Base-by-base conservation (phyloP, 768 basidiomycete genomes). In the Hygrophorus pudorinus region DNA sequence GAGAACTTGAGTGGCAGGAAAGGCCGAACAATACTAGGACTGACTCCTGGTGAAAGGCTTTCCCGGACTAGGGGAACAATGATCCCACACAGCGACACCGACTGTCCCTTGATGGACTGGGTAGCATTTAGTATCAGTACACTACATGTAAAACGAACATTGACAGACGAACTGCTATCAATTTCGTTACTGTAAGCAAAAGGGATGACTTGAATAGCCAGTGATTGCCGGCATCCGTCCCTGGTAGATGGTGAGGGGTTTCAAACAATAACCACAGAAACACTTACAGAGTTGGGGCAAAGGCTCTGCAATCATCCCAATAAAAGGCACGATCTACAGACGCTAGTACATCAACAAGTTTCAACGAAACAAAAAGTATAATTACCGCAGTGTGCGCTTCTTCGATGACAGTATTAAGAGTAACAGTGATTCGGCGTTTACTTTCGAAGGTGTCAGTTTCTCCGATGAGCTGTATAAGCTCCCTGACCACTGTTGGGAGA, bases 401-500 rank as follows among this genome's bases (percentile, higher is more conserved):
- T 48, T 83, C 76, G 38, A 93, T 79, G 33, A 92, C 64, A 1
- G 72, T 69, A 47, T 81, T 85, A 41, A 94, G 59, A 38, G 77
- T 78, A 42, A 68, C 67, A 21, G 79, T 76, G n/a, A 93, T 68
- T 46, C 82, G 71, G 32, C 76, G 75, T 59, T 88, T 88, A 57
- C 73, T 84, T 56, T 92, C 89, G 16, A 81, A 64, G 2, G 80
- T 78, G 36, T 87, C 80, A 0, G 78, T 78, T 56, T 91, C 85
- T 2, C 70, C 74, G 48, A 89, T 71, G 18, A 94, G 65, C 38
- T 57, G 64, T n/a, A 90, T 68, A 1, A 92, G 68, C 42, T 81
- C 76, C n/a, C 70, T 65, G 16, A 91, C 68, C 0, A 73, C 68
- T 1, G 65, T 58, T 2, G 73, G 67, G 21, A 94, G 63, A 60